Conservation (phyloP, 441 rosid species). For the Gossypium gossypioides region DNA sequence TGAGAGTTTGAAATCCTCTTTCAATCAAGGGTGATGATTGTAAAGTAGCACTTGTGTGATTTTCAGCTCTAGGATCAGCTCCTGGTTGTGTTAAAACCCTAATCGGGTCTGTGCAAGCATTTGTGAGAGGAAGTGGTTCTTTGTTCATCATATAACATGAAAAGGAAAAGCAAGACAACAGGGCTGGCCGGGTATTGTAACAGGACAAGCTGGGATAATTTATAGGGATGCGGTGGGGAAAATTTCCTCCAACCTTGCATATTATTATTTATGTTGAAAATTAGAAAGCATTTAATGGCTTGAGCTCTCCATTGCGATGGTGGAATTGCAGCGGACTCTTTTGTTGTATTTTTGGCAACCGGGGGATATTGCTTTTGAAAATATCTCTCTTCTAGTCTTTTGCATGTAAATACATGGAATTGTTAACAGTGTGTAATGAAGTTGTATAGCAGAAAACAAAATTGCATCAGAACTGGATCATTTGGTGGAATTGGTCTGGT, state of each 20-base stretch:
- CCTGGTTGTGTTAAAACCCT: constrained; percentile 14
- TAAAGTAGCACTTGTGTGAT: constrained; percentile 1
- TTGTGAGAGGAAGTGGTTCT: neutral
- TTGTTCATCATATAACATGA: neutral
- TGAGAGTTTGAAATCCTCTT: constrained; percentile 54
- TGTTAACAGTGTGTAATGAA: constrained; percentile 26
- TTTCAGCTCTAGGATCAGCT: constrained; percentile 16
- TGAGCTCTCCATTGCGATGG: constrained; percentile 14
- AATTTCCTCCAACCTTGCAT: constrained; percentile 4
- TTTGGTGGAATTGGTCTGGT: neutral
- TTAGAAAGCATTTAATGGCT: constrained; percentile 1
- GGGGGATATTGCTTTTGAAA: constrained; percentile 23
- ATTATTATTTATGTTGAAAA: neutral
- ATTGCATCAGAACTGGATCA: constrained; percentile 2
- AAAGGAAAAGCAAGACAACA: neutral
- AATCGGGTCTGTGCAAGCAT: neutral
- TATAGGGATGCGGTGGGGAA: neutral
- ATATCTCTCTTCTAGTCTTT: constrained; percentile 13
- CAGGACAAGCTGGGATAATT: neutral
- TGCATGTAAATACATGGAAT: constrained; percentile 35
- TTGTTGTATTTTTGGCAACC: constrained; percentile 21
- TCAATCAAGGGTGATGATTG: constrained; percentile 41
- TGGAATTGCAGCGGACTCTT: neutral
- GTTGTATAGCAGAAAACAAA: constrained; percentile 33
- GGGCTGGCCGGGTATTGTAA: constrained; percentile 7